Conservation (phyloP, 768 basidiomycete genomes). For the Phylloporus arenicola region DNA sequence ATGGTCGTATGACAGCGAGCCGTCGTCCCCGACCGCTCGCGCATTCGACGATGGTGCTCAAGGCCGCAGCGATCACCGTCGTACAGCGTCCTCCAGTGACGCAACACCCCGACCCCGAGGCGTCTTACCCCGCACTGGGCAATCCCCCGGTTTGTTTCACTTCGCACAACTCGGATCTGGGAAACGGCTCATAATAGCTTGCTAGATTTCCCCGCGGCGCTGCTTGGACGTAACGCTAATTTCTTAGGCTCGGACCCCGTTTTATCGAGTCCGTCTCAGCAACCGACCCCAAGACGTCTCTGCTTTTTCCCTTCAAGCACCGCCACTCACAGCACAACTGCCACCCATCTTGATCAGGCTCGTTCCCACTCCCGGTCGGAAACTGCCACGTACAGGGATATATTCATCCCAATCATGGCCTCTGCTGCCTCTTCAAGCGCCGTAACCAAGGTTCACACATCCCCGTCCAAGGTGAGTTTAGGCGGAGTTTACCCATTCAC, state of each 20-base stretch:
- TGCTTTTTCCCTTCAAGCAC: conserved; percentile 33
- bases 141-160: conserved; percentile 17
- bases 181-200: conserved; percentile 11
- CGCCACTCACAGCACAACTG: conserved; percentile 33
- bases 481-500: conserved; percentile 14
- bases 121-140: conserved; percentile 17
- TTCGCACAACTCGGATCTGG: neutral
- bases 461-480: conserved; percentile 32
- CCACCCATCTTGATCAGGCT: conserved; percentile 30
- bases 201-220: conserved; percentile 9
- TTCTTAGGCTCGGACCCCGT: conserved; percentile 11
- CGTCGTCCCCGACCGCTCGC: conserved; percentile 10
- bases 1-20: conserved; percentile 20
- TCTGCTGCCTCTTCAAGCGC: conserved; percentile 24
- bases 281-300: conserved; percentile 28
- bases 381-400: conserved; percentile 19
- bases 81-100: conserved; percentile 42
- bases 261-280: conserved; percentile 6
- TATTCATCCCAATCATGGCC: conserved; percentile 19
- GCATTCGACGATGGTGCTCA: conserved; percentile 8
- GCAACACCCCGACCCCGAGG: conserved; percentile 45
- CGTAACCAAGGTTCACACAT: conserved; percentile 27
- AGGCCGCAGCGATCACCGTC: conserved; percentile 19
- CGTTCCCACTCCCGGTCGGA: conserved; percentile 38
- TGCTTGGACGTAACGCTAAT: conserved; percentile 5